A percentile compares a stretch with the other conserved stretches of the same genome.
phyloP scores from a whole-genome alignment of 225 moss, liverwort and hornwort genomes.

The Asterella californica region DNA sequence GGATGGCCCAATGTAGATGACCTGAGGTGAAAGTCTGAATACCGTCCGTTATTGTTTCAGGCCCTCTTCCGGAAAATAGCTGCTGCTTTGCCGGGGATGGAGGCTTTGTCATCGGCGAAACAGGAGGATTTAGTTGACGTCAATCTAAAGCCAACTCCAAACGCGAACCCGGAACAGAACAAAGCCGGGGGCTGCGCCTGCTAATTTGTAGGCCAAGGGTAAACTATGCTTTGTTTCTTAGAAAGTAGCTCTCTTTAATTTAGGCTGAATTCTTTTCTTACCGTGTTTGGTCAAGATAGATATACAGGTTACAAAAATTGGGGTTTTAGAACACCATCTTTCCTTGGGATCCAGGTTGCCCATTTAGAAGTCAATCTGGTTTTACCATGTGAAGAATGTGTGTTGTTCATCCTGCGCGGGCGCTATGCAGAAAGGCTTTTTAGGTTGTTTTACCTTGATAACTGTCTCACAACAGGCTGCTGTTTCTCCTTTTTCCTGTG shows the following conservation, averaged over 20 bases:
- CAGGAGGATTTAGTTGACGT: constrained; percentile 76
- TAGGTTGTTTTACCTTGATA: constrained; percentile 26
- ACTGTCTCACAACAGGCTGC: constrained; percentile 24
- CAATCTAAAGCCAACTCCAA: constrained; percentile 63
- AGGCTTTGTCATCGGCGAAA: constrained; percentile 76
- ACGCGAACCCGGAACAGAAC: constrained; percentile 42
- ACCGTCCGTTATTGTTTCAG: constrained; percentile 31
- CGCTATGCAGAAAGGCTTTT: constrained; percentile 26
- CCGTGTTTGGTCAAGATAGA: constrained; percentile 31
- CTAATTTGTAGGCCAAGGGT: constrained; percentile 35
- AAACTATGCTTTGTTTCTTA: constrained; percentile 19
- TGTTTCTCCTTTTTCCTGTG: constrained; percentile 20
- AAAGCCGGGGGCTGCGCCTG: constrained; percentile 61
- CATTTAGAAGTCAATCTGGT: constrained; percentile 21
- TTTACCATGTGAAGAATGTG: constrained; percentile 20
- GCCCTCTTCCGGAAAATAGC: constrained; percentile 94
- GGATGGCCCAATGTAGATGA: neutral
- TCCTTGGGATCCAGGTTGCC: constrained; percentile 15
- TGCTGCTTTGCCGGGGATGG: constrained; percentile 96
- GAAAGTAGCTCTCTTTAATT: constrained; percentile 28
- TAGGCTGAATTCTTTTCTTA: constrained; percentile 39
- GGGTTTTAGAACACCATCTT: constrained; percentile 18
- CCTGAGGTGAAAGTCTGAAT: neutral
- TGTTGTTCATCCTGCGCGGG: constrained; percentile 13
- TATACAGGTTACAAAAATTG: constrained; percentile 20